Base-by-base conservation (phyloP, 495 filamentous ascomycete species). In the Letharia lupina region DNA sequence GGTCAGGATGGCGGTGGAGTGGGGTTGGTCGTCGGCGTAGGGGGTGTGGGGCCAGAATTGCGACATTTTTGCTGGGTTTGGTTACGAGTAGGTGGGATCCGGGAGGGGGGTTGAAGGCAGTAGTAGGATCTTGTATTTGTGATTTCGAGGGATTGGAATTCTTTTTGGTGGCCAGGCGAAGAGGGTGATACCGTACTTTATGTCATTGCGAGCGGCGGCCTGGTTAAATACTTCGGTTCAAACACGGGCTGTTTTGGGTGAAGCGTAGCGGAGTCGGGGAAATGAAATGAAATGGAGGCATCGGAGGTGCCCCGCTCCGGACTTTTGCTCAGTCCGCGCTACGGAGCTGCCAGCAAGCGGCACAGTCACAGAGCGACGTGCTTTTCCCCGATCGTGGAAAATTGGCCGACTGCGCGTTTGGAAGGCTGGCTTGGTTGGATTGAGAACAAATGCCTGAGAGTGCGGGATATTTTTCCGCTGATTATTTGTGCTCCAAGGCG, bases 11-110 rank as follows among this genome's bases (percentile, higher is more conserved):
- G 79, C 75, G 64, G 74, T 71, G 31, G 79, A 62, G 62, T 74
- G 70, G 50, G 79, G 80, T 64, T 88, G 86, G 70, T 88, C 86
- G 74, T 88, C 86, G 39, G 83, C 83, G 71, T 85, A 86, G 69
- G 73, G 65, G 10, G 81, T 23, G 67, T 82, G 83, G 2, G 80
- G 79, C 75, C 78, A 81, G 73, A 84, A 77, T 52, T 72, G 76
- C 10, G 81, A 80, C 81, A 85, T 70, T 54, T 23, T 39, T 9
- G n/a, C 5, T 28, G 33, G 47, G 15, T 63, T 52, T 16, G 0
- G 10, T 52, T 13, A 4, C 37, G 8, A 8, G 37, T 39, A n/a
- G 47, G 20, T 16, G 13, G 18, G 33, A 28, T 28, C 23, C 23
- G 23, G 23, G 23, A 0, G 0, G 23, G 23, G 23, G 23, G 23